Base-by-base conservation (phyloP, 2,329 filamentous ascomycete genomes). In the Lachnellula occidentalis region DNA sequence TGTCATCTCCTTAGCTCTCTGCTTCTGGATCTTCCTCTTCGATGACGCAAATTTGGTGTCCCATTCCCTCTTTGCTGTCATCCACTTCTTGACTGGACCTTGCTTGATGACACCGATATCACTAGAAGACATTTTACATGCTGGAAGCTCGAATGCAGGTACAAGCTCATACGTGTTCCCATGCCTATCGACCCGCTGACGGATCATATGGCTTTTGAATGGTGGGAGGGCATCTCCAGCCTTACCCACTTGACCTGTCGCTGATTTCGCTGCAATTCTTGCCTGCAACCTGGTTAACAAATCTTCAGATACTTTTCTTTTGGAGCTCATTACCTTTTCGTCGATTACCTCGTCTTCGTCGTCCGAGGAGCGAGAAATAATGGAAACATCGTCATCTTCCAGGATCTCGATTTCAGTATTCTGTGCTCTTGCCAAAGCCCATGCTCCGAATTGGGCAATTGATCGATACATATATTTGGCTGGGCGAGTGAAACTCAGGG, bases 391-490 rank as follows among this genome's bases (percentile, higher is more conserved):
- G 60, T 92, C 88, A 56, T 95, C 89, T 57, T 92, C 86, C 36
- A 87, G 70, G 36, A 95, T 92, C 17, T 94, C 88, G 52, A 96
- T 92, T 1, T 83, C 82, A 1, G 80, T 82, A 56, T 90, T 80
- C 67, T 96, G 92, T 0, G 91, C 90, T 60, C 86, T 79, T 1
- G 92, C 90, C 21, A 96, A 77, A 0, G 88, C 87, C 92, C 92
- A 97, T 0, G 92, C 90, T 2, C 91, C 88, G 66, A 99, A 97
- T 63, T 96, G 92, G 0, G 94, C 88, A 50, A 96, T 84, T 1
- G 90, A 89, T 47, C 92, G 82, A 69, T 90, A 97, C 91, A 97
- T 96, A 72, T 88, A 88, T 70, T 97, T 97, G 45, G 92, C 94
- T 0, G 94, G 94, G n/a, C 86, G 81, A 0, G 92, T 97, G 69